These are phyloP conservation scores for Aspergillus nanangensis DNA, from an alignment of 495 filamentous ascomycete genomes.

Conservation along the genomic window DNA sequence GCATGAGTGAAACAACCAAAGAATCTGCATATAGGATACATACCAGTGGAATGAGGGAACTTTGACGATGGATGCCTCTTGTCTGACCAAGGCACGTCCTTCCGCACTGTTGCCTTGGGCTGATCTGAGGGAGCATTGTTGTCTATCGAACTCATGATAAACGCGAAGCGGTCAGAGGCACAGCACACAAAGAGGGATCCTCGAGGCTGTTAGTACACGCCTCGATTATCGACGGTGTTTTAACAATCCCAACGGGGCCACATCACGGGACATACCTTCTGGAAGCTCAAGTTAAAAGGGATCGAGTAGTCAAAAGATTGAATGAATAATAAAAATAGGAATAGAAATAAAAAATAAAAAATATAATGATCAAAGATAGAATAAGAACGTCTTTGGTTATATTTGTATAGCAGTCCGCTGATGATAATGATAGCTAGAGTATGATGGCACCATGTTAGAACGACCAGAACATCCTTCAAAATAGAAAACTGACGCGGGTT, in stretches of 20 bases:
- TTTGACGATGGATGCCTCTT: too few relatives aligned
- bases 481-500: too few relatives aligned
- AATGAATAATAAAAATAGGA: too few relatives aligned
- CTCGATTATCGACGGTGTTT: slow-evolving; percentile 11
- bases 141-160: slow-evolving; percentile 11
- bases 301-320: too few relatives aligned
- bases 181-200: neutral
- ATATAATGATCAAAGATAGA: too few relatives aligned
- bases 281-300: neutral
- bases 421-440: too few relatives aligned
- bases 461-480: too few relatives aligned
- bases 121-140: slow-evolving; percentile 29
- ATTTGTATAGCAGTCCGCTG: too few relatives aligned
- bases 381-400: too few relatives aligned
- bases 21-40: slow-evolving; percentile 8
- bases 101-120: slow-evolving; percentile 16
- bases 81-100: slow-evolving; percentile 11
- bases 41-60: slow-evolving; percentile 18
- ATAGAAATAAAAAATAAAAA: too few relatives aligned
- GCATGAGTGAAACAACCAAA: neutral
- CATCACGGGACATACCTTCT: neutral
- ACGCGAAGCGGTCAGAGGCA: neutral
- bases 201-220: neutral
- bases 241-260: neutral
- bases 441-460: too few relatives aligned